A percentile compares a stretch with the other conserved stretches of the same genome.
These are phyloP conservation scores for Paramecium caudatum DNA, from an alignment of 73 alveolate species.

Conservation along the genomic window DNA sequence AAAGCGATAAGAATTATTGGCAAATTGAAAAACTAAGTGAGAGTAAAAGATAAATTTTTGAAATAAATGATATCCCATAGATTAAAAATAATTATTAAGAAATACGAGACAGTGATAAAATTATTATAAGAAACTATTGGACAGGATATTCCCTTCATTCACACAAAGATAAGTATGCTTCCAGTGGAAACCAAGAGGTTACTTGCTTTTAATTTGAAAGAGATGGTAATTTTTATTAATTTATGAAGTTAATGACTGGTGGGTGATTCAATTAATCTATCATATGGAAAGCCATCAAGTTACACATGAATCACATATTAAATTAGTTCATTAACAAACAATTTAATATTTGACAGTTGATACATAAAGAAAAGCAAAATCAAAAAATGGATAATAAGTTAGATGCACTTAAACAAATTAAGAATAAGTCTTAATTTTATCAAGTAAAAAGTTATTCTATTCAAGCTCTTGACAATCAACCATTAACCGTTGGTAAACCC, in stretches of 20 bases:
- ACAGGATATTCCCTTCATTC: conserved; percentile 40
- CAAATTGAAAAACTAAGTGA: neutral
- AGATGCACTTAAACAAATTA: neutral
- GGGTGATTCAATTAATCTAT: neutral
- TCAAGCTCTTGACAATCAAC: conserved; percentile 9
- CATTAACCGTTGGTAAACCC: neutral
- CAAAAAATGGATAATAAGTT: neutral
- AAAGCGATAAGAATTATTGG: neutral
- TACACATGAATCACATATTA: neutral
- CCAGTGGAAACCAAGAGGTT: neutral
- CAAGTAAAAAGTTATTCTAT: neutral
- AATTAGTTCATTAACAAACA: conserved; percentile 19
- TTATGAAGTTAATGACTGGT: neutral
- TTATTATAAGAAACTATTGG: neutral
- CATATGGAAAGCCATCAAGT: neutral
- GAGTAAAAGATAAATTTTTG: neutral
- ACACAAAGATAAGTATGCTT: neutral
- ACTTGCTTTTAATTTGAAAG: conserved; percentile 2
- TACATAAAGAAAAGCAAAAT: neutral
- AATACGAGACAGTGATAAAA: conserved; percentile 13
- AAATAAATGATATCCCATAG: neutral
- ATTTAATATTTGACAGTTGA: neutral
- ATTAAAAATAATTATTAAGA: neutral
- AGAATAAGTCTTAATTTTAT: neutral
- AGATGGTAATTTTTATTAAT: neutral